phyloP scores from a whole-genome alignment of 2,329 filamentous ascomycete species.

The Colletotrichum gigasporum region DNA sequence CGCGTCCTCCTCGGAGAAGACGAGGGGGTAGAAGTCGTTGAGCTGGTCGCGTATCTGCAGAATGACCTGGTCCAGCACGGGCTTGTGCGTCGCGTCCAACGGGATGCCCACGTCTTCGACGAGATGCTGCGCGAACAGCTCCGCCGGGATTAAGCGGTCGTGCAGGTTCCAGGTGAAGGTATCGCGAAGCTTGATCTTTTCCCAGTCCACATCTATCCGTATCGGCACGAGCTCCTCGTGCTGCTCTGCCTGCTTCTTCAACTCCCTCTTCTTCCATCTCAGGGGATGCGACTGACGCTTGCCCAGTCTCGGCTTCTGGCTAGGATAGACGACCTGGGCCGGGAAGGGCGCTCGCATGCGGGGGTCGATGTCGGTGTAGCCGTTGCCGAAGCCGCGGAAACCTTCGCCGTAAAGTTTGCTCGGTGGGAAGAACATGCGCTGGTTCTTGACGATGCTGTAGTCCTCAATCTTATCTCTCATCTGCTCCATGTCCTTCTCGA shows the following conservation, averaged over 20 bases:
- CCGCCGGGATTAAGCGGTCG: constrained; percentile 81
- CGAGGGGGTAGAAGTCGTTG: constrained; percentile 91
- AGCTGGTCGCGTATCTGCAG: constrained; percentile 88
- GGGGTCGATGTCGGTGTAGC: constrained; percentile 71
- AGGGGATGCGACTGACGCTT: constrained; percentile 78
- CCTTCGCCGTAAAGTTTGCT: constrained; percentile 74
- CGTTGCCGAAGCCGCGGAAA: constrained; percentile 91
- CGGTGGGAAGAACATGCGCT: constrained; percentile 64
- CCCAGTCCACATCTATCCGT: constrained; percentile 91
- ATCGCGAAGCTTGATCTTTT: constrained; percentile 94
- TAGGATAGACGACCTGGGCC: constrained; percentile 75
- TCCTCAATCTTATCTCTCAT: constrained; percentile 76
- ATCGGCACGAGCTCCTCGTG: constrained; percentile 92
- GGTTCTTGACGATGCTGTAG: constrained; percentile 69
- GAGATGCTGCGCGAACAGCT: constrained; percentile 87
- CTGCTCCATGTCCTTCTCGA: constrained; percentile 66
- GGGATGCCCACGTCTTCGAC: constrained; percentile 89
- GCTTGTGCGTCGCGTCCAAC: constrained; percentile 66
- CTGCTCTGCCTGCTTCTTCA: constrained; percentile 87
- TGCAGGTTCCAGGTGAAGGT: constrained; percentile 99
- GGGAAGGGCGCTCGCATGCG: constrained; percentile 30
- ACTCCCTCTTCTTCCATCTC: constrained; percentile 80
- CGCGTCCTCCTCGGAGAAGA: constrained; percentile 88
- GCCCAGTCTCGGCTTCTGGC: constrained; percentile 78
- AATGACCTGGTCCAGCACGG: constrained; percentile 68